Evolutionary conservation across 345 rosid species (phyloP).

Genomic region (Euphorbia lathyris): DNA sequence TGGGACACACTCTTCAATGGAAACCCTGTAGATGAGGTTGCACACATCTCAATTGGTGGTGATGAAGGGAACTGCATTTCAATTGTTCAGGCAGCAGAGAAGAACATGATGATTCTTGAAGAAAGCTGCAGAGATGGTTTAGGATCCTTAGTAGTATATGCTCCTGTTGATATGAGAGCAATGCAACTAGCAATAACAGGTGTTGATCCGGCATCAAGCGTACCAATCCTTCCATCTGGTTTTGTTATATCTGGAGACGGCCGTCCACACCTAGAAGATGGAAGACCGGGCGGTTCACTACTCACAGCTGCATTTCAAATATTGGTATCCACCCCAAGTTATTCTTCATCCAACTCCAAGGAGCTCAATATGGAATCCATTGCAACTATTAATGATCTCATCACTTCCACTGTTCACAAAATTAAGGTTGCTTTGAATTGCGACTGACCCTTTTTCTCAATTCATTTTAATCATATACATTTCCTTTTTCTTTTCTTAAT

Average conservation of each 20-base stretch:
- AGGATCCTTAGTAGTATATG: conserved; percentile 54
- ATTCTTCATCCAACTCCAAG: conserved; percentile 4
- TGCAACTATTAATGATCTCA: conserved; percentile 45
- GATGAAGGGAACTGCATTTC: conserved; percentile 47
- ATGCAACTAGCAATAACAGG: conserved; percentile 37
- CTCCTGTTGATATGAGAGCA: conserved; percentile 44
- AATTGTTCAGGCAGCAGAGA: conserved; percentile 37
- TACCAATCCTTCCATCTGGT: conserved; percentile 75
- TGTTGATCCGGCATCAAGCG: conserved; percentile 20
- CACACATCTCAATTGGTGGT: conserved; percentile 39
- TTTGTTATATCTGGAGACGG: conserved; percentile 55
- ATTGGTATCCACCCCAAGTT: conserved; percentile 28
- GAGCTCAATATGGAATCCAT: conserved; percentile 40
- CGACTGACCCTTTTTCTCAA: conserved; percentile 2
- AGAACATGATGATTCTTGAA: conserved; percentile 52
- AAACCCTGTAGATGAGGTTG: conserved; percentile 41
- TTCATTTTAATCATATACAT: too few relatives aligned
- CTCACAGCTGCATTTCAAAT: conserved; percentile 66
- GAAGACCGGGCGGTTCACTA: conserved; percentile 37
- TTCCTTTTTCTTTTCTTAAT: too few relatives aligned
- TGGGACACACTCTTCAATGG: conserved; percentile 66
- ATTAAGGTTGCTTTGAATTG: conserved; percentile 44
- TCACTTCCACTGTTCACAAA: conserved; percentile 50
- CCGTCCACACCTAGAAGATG: conserved; percentile 13
- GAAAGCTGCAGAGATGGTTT: conserved; percentile 47